A percentile compares a stretch with the other conserved stretches of the same genome.
phyloP scores from a whole-genome alignment of 2,329 filamentous ascomycete genomes.

The Colletotrichum neosansevieriae region DNA sequence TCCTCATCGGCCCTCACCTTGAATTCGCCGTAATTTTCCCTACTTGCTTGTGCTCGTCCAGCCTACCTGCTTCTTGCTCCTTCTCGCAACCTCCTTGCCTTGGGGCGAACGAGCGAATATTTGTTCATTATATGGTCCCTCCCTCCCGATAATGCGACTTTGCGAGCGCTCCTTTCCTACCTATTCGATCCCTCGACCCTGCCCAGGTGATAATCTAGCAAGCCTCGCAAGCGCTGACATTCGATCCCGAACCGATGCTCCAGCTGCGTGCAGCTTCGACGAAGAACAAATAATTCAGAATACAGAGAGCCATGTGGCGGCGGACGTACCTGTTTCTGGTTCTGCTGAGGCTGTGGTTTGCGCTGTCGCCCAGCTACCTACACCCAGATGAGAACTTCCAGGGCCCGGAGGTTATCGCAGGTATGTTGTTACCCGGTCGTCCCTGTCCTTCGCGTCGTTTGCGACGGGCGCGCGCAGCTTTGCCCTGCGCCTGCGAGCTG shows the following conservation, averaged over 20 bases:
- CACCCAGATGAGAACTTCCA: slow-evolving; percentile 99
- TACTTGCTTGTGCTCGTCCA: slow-evolving; percentile 11
- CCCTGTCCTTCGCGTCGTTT: slow-evolving; percentile 4
- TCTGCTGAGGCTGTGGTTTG: slow-evolving; percentile 91
- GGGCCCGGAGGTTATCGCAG: slow-evolving; percentile 95
- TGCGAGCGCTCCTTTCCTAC: slow-evolving; percentile 26
- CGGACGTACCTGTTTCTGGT: slow-evolving; percentile 87
- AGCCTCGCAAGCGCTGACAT: slow-evolving; percentile 2
- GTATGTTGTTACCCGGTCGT: slow-evolving; percentile 61
- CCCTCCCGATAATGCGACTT: slow-evolving; percentile 38
- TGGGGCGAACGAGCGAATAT: slow-evolving; percentile 17
- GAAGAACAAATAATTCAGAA: slow-evolving; percentile 36
- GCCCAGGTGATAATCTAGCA: slow-evolving; percentile 4
- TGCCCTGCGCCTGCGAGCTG: slow-evolving; percentile 20
- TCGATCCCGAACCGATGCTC: slow-evolving; percentile 42
- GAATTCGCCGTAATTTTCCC: slow-evolving; percentile 11
- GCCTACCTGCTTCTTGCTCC: slow-evolving; percentile 15
- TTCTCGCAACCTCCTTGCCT: not conserved
- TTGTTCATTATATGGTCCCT: slow-evolving; percentile 27
- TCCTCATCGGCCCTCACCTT: slow-evolving; percentile 10
- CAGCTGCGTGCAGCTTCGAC: slow-evolving; percentile 41
- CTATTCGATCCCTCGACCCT: slow-evolving; percentile 16
- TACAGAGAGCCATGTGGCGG: slow-evolving; percentile 80
- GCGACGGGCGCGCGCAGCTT: slow-evolving; percentile 9
- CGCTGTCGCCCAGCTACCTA: slow-evolving; percentile 93